Conservation (phyloP, 768 basidiomycete genomes). For the Scleroderma bovista region DNA sequence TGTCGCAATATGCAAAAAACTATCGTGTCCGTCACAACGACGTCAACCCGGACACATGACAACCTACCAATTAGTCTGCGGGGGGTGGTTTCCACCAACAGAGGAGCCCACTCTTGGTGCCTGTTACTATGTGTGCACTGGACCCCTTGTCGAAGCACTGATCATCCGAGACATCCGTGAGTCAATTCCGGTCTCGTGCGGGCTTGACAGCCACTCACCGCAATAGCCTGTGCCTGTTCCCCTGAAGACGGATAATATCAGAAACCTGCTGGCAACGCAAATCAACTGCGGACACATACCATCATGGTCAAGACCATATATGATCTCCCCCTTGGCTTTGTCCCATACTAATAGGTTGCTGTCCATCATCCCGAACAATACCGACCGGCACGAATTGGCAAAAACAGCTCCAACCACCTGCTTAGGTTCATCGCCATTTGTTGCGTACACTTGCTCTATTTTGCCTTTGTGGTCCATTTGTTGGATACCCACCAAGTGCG, state of each 20-base stretch:
- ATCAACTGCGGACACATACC: conserved; percentile 32
- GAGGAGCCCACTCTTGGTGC: conserved; percentile 49
- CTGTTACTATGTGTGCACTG: conserved; percentile 43
- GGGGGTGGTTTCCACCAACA: conserved; percentile 49
- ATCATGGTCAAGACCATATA: conserved; percentile 59
- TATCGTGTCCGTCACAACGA: conserved; percentile 11
- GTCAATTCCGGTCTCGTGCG: conserved; percentile 21
- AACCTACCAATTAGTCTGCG: conserved; percentile 24
- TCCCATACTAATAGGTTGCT: conserved; percentile 62
- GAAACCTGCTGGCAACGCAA: not conserved
- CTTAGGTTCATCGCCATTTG: conserved; percentile 33
- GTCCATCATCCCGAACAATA: conserved; percentile 53
- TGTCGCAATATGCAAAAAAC: conserved; percentile 30
- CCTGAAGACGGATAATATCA: conserved; percentile 20
- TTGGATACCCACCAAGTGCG: conserved; percentile 47
- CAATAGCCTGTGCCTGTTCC: conserved; percentile 28
- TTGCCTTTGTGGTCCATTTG: conserved; percentile 45
- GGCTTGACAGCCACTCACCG: conserved; percentile 21
- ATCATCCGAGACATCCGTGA: conserved; percentile 1
- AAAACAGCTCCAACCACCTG: conserved; percentile 47
- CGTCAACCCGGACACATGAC: conserved; percentile 4
- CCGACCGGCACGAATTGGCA: conserved; percentile 43
- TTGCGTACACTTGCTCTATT: conserved; percentile 48
- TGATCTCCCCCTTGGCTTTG: conserved; percentile 42
- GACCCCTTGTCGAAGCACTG: conserved; percentile 44